Conservation (phyloP, 2,329 filamentous ascomycete genomes). For the Tolypocladium ophioglossoides region DNA sequence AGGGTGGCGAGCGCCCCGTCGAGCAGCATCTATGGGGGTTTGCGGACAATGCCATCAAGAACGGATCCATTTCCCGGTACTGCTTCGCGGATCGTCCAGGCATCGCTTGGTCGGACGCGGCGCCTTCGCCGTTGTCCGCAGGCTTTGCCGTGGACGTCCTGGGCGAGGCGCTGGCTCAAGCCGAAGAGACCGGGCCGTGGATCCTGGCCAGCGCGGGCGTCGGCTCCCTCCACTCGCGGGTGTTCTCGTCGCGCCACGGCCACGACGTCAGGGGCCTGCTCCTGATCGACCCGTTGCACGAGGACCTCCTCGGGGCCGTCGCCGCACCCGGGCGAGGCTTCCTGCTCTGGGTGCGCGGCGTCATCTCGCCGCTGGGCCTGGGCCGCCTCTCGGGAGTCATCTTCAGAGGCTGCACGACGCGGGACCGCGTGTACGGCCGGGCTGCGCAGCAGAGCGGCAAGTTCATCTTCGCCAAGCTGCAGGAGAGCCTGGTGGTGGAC, state of each 20-base stretch:
- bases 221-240: constrained; percentile 79
- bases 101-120: constrained; percentile 78
- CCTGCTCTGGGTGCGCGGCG: constrained; percentile 72
- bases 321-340: constrained; percentile 65
- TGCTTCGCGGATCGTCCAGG: constrained; percentile 95
- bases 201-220: constrained; percentile 78
- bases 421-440: constrained; percentile 77
- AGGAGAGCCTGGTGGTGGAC: constrained; percentile 82
- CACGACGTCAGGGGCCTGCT: constrained; percentile 67
- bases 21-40: constrained; percentile 73
- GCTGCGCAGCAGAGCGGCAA: constrained; percentile 72
- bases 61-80: constrained; percentile 76
- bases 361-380: constrained; percentile 78
- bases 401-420: constrained; percentile 67
- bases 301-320: constrained; percentile 65
- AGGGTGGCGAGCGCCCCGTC: constrained; percentile 70
- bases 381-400: constrained; percentile 71
- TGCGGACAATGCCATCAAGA: constrained; percentile 63
- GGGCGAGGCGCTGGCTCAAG: constrained; percentile 71
- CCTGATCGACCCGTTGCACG: constrained; percentile 80
- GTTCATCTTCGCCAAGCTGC: constrained; percentile 79
- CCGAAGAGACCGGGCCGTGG: constrained; percentile 81
- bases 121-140: constrained; percentile 84
- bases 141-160: constrained; percentile 87
- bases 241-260: constrained; percentile 79